A percentile compares a stretch with the other conserved stretches of the same genome.
Conservation (phyloP, 306 rosid species). For the Canavalia gladiata region DNA sequence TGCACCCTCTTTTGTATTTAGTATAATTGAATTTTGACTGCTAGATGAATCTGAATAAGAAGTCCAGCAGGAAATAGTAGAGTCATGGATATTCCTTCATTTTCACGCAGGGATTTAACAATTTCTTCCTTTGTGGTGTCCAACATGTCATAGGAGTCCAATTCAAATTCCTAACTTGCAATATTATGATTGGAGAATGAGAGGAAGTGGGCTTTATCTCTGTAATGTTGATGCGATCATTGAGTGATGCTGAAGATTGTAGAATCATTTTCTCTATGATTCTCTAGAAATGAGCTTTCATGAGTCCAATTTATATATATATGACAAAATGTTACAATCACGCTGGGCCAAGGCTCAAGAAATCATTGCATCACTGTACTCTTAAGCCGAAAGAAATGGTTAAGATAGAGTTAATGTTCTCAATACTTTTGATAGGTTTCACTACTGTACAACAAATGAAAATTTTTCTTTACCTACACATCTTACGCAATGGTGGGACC, state of each 20-base stretch:
- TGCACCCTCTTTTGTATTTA: constrained; percentile 35
- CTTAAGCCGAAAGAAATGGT: constrained; percentile 72
- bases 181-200: neutral
- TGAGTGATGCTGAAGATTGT: constrained; percentile 57
- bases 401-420: constrained; percentile 54
- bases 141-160: constrained; percentile 48
- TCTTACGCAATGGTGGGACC: constrained; percentile 26
- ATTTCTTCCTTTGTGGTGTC: constrained; percentile 51
- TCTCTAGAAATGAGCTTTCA: constrained; percentile 38
- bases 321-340: constrained; percentile 53
- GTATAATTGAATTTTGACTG: constrained; percentile 61
- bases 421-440: constrained; percentile 48
- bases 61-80: neutral
- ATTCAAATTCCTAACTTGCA: constrained; percentile 6
- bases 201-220: constrained; percentile 51
- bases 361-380: constrained; percentile 56
- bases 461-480: constrained; percentile 57
- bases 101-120: constrained; percentile 42
- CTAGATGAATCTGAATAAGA: too few relatives aligned
- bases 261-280: constrained; percentile 45
- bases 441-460: constrained; percentile 40
- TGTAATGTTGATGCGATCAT: constrained; percentile 35
- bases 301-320: constrained; percentile 45
- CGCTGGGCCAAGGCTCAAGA: constrained; percentile 41
- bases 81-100: constrained; percentile 40